Percentiles rank a stretch among this genome's conserved stretches.
phyloP scores from a whole-genome alignment of 495 filamentous ascomycete species.

The Zalerion maritima region DNA sequence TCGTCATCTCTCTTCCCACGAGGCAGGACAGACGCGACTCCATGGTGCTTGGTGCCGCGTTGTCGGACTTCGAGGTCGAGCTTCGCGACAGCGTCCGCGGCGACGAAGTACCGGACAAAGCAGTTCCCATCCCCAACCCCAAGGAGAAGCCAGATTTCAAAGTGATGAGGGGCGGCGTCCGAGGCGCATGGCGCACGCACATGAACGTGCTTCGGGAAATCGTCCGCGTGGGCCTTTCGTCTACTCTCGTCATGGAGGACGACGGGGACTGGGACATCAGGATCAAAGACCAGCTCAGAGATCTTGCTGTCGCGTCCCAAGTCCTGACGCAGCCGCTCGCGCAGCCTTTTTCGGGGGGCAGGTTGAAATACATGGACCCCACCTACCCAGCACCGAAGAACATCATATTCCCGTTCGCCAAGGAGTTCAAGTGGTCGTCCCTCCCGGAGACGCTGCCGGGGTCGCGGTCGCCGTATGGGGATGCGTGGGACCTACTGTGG shows the following conservation, averaged over 20 bases:
- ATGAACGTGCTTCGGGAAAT: constrained; percentile 21
- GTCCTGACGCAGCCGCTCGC: constrained; percentile 15
- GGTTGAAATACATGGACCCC: constrained; percentile 10
- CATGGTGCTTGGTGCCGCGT: constrained; percentile 31
- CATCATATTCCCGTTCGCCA: constrained; percentile 10
- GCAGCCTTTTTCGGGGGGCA: too few species aligned
- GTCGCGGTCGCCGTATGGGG: constrained; percentile 37
- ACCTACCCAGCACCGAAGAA: constrained; percentile 8
- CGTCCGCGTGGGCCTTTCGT: constrained; percentile 27
- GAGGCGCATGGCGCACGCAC: constrained; percentile 15
- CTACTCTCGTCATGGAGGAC: constrained; percentile 42
- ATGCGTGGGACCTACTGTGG: constrained; percentile 46
- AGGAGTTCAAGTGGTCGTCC: too few species aligned
- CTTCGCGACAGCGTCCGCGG: constrained; percentile 31
- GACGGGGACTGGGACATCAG: constrained; percentile 43
- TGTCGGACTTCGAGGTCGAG: constrained; percentile 33
- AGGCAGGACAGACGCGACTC: constrained; percentile 42
- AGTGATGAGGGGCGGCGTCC: constrained; percentile 5
- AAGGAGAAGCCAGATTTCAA: constrained; percentile 4
- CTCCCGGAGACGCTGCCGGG: constrained; percentile 16
- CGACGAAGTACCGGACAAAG: constrained; percentile 20
- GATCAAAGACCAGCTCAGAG: constrained; percentile 32
- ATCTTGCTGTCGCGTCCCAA: constrained; percentile 28
- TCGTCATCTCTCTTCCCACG: constrained; percentile 34
- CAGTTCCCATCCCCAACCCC: constrained; percentile 14